Conservation (phyloP, 495 filamentous ascomycete genomes). For the Aspergillus ostianus region DNA sequence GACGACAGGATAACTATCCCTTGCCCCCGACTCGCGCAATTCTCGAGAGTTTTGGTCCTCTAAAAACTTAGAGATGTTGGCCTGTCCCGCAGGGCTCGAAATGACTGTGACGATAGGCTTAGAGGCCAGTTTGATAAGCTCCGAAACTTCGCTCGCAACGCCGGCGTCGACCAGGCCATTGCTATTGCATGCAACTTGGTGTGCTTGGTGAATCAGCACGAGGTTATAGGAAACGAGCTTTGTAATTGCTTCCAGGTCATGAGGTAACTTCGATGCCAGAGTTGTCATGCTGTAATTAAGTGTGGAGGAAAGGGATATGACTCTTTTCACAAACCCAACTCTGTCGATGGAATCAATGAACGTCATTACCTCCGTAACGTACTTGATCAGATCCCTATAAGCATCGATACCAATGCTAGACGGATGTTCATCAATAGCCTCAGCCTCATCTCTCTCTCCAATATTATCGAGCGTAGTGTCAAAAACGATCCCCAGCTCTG, state of each 20-base stretch:
- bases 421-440: conserved; percentile 2
- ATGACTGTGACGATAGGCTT: conserved; percentile 41
- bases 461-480: conserved; percentile 46
- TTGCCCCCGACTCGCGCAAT: conserved; percentile 65
- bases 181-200: conserved; percentile 40
- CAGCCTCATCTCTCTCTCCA: conserved; percentile 13
- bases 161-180: conserved; percentile 32
- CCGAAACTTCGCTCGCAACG: conserved; percentile 23
- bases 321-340: conserved; percentile 34
- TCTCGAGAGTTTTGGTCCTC: conserved; percentile 54
- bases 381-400: conserved; percentile 43
- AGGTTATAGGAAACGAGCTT: conserved; percentile 34
- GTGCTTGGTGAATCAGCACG: conserved; percentile 41
- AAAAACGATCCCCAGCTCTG: conserved; percentile 61
- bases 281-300: conserved; percentile 29
- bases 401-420: conserved; percentile 4
- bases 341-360: conserved; percentile 55
- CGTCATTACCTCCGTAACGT: conserved; percentile 46
- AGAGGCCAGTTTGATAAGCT: conserved; percentile 31
- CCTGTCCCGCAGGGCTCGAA: conserved; percentile 37
- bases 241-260: conserved; percentile 19
- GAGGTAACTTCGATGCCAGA: conserved; percentile 18
- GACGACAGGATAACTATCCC: conserved; percentile 51
- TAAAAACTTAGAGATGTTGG: conserved; percentile 58
- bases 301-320: conserved; percentile 26